Base-by-base conservation (phyloP, 305 asterid species). In the Plantago rigida region DNA sequence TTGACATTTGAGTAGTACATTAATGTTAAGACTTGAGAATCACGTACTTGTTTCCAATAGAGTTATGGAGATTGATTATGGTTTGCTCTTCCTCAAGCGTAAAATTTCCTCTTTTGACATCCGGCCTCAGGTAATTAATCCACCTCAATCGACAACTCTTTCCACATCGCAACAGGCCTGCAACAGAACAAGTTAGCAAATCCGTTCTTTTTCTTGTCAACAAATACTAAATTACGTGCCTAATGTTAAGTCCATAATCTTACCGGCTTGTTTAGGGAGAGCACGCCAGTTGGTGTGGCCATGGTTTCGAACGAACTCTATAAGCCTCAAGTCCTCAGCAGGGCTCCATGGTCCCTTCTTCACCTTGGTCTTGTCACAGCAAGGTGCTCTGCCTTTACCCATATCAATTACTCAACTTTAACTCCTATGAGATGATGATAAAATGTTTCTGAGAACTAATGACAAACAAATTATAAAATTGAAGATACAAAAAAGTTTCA, bases 101-200 rank as follows among this genome's bases (percentile, higher is more conserved):
- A 74, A 81, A 81, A 71, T 78, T 78, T 31, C 94, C 90, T 41
- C 90, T 73, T 62, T 79, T 85, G 19, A 85, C 81, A 42, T 85
- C 90, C 44, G 94, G 94, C 10, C 84, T 78, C 53, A 85, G 82
- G 83, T 85, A 85, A 79, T 85, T 85, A 17, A 85, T 78, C 94
- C 94, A 85, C 73, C 94, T 79, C 77, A 85, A 66, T 10, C 94
- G 86, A 42, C 90, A 85, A 65, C 90, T 85, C 71, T 85, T 83
- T 64, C 90, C 90, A 62, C 94, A 83, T 58, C 90, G 67, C 75
- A 68, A 47, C 41, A 85, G 61, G 42, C 90, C 90, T 85, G 45
- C 54, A 56, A 51, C 4, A 15, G 6, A 17, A 3, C 42, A 3
- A 41, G 1, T 26, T 0, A 22, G 26, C 26, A 24, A 53, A 10